Conservation (phyloP, 192 early-diverging fungal species). For the Jimgerdemannia flammicorona region DNA sequence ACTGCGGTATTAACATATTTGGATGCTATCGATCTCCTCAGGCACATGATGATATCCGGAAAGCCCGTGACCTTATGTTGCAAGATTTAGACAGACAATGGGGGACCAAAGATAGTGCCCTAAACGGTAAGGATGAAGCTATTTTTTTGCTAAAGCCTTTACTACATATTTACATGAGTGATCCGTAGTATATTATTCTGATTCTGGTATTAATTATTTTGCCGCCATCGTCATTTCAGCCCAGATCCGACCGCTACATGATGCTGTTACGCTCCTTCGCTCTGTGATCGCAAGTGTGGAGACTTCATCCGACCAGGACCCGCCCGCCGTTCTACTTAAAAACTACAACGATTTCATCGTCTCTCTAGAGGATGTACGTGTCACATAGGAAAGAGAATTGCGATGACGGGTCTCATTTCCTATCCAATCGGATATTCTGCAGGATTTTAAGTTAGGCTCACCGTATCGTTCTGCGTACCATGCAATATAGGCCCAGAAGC, state of each 20-base stretch:
- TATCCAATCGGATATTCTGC: too few species aligned
- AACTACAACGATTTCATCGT: not conserved
- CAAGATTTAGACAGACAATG: not conserved
- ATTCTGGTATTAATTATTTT: too few species aligned
- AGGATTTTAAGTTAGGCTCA: too few species aligned
- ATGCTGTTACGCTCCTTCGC: not conserved
- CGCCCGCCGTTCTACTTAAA: not conserved
- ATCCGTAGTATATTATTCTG: too few species aligned
- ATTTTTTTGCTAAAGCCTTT: too few species aligned
- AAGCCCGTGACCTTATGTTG: not conserved
- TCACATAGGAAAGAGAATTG: too few species aligned
- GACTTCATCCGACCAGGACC: not conserved
- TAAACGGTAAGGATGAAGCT: not conserved
- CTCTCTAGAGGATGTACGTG: not conserved
- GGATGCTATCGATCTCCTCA: not conserved
- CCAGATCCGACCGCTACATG: not conserved
- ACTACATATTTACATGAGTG: too few species aligned
- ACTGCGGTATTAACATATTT: not conserved
- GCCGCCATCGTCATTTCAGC: not conserved
- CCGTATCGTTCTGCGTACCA: too few species aligned
- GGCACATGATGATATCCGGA: not conserved
- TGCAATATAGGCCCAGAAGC: not conserved
- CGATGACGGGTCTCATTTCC: too few species aligned
- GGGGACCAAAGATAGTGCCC: not conserved
- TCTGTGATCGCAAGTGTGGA: not conserved